phyloP scores from a whole-genome alignment of 2,329 filamentous ascomycete species.

The Fonsecaea nubica region DNA sequence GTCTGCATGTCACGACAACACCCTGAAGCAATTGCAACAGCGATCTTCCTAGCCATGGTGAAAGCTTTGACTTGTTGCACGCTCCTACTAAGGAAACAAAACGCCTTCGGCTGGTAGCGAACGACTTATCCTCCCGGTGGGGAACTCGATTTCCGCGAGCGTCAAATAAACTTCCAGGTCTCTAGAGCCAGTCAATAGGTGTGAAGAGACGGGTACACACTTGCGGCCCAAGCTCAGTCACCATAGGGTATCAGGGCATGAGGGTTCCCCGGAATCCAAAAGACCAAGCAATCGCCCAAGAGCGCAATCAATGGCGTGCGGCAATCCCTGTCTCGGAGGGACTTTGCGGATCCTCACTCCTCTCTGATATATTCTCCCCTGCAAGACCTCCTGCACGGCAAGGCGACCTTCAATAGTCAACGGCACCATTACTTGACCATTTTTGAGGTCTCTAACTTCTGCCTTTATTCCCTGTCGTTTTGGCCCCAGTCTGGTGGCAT shows the following conservation, averaged over 20 bases:
- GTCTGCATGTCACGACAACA: not conserved
- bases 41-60: constrained; percentile 1
- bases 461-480: constrained; percentile 6
- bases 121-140: not conserved
- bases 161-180: not conserved
- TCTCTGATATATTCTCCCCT: constrained; percentile 12
- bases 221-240: not conserved
- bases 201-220: not conserved
- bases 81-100: not conserved
- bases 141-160: not conserved
- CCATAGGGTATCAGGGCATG: not conserved
- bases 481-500: constrained; percentile 24
- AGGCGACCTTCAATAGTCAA: constrained; percentile 13
- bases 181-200: not conserved
- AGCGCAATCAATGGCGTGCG: constrained; percentile 17
- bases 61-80: not conserved
- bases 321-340: constrained; percentile 19
- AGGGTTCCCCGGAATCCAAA: not conserved
- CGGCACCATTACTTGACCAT: constrained; percentile 12
- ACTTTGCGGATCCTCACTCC: constrained; percentile 10
- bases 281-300: not conserved
- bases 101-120: not conserved
- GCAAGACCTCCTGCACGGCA: constrained; percentile 12
- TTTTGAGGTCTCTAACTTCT: not conserved
- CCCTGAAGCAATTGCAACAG: not conserved